These are phyloP conservation scores for Larix kaempferi DNA, from an alignment of 75 land plant species.

Conservation along the genomic window DNA sequence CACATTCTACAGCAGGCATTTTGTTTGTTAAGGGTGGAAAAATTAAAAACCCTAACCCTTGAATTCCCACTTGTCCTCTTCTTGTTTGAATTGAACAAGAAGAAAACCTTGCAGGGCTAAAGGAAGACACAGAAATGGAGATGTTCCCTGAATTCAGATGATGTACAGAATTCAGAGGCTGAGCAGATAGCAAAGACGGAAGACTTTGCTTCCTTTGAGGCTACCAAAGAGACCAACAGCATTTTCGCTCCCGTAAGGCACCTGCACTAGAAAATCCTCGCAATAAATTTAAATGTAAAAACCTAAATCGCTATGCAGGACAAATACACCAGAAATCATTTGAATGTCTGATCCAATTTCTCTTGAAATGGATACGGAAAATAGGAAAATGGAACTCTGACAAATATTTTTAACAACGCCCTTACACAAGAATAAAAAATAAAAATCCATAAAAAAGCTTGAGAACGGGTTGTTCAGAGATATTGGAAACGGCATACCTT, in stretches of 20 bases:
- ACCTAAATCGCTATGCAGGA: too few relatives aligned
- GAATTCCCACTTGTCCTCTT: not conserved
- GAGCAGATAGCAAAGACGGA: slow-evolving; percentile 9
- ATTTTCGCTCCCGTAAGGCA: not conserved
- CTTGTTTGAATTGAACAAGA: not conserved
- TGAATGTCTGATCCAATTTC: too few relatives aligned
- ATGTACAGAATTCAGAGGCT: slow-evolving; percentile 7
- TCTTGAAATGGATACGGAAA: too few relatives aligned
- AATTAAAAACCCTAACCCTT: not conserved
- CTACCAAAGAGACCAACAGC: not conserved
- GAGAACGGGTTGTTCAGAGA: too few relatives aligned
- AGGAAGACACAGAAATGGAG: not conserved
- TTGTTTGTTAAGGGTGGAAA: not conserved
- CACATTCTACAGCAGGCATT: not conserved
- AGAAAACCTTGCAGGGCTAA: not conserved
- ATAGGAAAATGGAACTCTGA: too few relatives aligned
- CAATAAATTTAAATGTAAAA: too few relatives aligned
- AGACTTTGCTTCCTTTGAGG: not conserved
- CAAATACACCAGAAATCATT: too few relatives aligned
- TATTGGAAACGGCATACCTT: too few relatives aligned
- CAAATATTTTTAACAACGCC: too few relatives aligned
- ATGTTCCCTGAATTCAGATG: slow-evolving; percentile 11
- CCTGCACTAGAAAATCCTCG: too few relatives aligned
- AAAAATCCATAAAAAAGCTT: too few relatives aligned
- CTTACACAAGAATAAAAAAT: too few relatives aligned